Evolutionary conservation across 2,329 filamentous ascomycete genomes (phyloP), one percentile per base, ranked within the genome.

Genomic region (Dothistroma septosporum): DNA sequence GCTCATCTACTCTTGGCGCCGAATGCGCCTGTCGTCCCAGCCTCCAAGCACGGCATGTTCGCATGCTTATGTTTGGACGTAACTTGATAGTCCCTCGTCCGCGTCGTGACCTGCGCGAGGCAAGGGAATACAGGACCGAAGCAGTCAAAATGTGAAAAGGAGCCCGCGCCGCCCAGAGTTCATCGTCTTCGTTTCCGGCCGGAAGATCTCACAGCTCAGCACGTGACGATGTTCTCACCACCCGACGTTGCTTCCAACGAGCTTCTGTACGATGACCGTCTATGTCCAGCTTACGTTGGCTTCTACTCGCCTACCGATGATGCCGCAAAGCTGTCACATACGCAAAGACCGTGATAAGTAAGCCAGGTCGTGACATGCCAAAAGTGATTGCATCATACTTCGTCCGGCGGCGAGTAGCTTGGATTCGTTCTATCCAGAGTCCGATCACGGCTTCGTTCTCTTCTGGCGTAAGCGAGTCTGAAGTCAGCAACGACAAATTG

Each of bases 331-430:
- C 11, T 37, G 16, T 12, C 14, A 16, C 35, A 11, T 12, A 37
- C 35, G 35, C 35, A 1, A 8, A 37, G 35, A 11, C 3, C 4
- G 35, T 12, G n/a, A n/a, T n/a, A 37, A 6, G 35, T 37, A 11
- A 37, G 35, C 35, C 35, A 37, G 3, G 3, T 37, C 16, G 1
- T 12, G 11, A 37, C n/a, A 44, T n/a, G 41, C 4, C 41, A 8
- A 16, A 14, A 57, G 35, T 22, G n/a, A 57, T 57, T 57, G 46
- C 55, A 57, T 57, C 53, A 57, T 48, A 28, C 28, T 37, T 60
- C 31, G 24, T 44, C 16, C 41, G 41, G 41, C 41, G 12, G 41
- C 41, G 16, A 44, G n/a, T 19, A 44, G 41, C 41, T 44, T 16
- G 41, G 41, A n/a, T 5, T 44, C 41, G 41, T 19, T 6, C 41